phyloP scores from a whole-genome alignment of 352 stramenopile genomes.

The Globisporangium alternatum region DNA sequence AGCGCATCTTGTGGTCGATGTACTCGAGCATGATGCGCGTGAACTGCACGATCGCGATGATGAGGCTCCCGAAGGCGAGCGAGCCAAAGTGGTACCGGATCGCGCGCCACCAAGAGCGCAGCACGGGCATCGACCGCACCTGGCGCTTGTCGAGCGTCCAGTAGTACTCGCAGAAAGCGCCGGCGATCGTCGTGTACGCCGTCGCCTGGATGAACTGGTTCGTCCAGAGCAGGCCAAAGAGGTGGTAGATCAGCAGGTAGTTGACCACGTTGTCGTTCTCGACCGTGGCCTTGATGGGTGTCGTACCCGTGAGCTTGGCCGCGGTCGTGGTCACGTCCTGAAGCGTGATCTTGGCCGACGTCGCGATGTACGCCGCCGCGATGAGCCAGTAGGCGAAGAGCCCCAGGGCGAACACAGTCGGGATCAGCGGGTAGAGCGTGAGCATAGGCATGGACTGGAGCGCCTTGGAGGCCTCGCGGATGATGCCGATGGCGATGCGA shows the following conservation, averaged over 20 bases:
- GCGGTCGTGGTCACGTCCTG: slow-evolving; percentile 37
- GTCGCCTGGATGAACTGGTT: slow-evolving; percentile 83
- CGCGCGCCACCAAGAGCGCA: slow-evolving; percentile 60
- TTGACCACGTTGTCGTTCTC: slow-evolving; percentile 64
- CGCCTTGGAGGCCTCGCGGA: slow-evolving; percentile 80
- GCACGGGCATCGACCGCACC: slow-evolving; percentile 40
- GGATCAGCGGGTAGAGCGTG: slow-evolving; percentile 72
- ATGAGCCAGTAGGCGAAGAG: slow-evolving; percentile 79
- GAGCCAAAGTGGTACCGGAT: slow-evolving; percentile 81
- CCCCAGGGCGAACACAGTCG: slow-evolving; percentile 56
- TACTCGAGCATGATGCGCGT: slow-evolving; percentile 73
- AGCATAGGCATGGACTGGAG: slow-evolving; percentile 78
- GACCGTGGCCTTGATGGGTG: slow-evolving; percentile 34
- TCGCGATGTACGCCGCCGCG: slow-evolving; percentile 76
- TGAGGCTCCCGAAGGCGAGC: slow-evolving; percentile 82
- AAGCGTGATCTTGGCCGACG: slow-evolving; percentile 50
- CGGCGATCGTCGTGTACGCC: slow-evolving; percentile 71
- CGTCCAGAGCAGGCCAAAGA: slow-evolving; percentile 85
- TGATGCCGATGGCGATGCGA: slow-evolving; percentile 82
- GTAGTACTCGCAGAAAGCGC: slow-evolving; percentile 85
- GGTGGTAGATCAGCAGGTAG: slow-evolving; percentile 82
- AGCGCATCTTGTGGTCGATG: slow-evolving; percentile 71
- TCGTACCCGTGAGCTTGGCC: slow-evolving; percentile 20
- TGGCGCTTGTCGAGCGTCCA: slow-evolving; percentile 81
- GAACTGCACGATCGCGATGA: slow-evolving; percentile 87